Conservation (phyloP, 495 filamentous ascomycete genomes). For the Parathielavia appendiculata region DNA sequence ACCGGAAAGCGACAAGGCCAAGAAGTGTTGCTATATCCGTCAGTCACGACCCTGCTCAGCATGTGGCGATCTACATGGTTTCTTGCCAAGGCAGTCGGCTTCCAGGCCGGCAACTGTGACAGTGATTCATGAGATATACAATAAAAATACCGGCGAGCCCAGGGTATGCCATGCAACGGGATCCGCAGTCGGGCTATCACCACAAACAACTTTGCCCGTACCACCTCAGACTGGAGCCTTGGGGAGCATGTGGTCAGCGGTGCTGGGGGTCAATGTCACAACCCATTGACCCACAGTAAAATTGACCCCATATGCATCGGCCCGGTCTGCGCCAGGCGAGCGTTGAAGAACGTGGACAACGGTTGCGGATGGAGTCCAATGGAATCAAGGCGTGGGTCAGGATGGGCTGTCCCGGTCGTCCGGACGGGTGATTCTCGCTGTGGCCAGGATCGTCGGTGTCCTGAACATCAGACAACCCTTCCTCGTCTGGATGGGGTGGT, state of each 20-base stretch:
- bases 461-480: slow-evolving; percentile 5
- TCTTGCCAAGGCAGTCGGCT: neutral
- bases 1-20: neutral
- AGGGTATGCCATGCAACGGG: neutral
- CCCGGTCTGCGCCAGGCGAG: neutral
- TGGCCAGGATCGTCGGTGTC: slow-evolving; percentile 4
- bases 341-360: neutral
- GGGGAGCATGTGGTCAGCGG: neutral
- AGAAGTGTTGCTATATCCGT: neutral
- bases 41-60: neutral
- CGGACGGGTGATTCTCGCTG: neutral
- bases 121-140: neutral
- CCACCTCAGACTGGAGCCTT: neutral
- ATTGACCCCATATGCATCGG: neutral
- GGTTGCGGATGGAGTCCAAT: neutral
- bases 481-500: neutral
- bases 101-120: neutral
- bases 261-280: neutral
- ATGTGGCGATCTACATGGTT: neutral
- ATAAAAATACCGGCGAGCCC: neutral
- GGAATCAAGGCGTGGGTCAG: neutral
- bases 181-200: neutral
- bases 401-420: slow-evolving; percentile 1
- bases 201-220: neutral
- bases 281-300: neutral